phyloP scores from a whole-genome alignment of 805 yeast genomes.

The Zygoascus biomembranicola region DNA sequence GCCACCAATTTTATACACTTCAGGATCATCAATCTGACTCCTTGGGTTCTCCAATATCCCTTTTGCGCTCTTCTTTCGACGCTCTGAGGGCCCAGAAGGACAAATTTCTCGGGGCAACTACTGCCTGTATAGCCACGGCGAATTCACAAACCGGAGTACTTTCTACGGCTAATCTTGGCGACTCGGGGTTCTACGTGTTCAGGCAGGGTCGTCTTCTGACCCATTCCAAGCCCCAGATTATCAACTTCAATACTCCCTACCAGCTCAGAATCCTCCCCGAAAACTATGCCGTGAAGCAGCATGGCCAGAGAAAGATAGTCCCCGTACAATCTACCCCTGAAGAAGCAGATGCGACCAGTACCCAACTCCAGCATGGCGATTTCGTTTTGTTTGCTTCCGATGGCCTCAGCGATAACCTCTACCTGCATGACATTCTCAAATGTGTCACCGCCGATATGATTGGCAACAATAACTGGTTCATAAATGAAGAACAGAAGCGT shows the following conservation, averaged over 20 bases:
- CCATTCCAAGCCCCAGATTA: slow-evolving; percentile 71
- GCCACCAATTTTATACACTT: slow-evolving; percentile 29
- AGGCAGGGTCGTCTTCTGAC: slow-evolving; percentile 52
- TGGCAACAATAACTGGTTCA: slow-evolving; percentile 24
- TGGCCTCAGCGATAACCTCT: slow-evolving; percentile 84
- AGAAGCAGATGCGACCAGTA: slow-evolving; percentile 57
- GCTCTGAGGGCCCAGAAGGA: slow-evolving; percentile 44
- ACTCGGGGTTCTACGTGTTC: slow-evolving; percentile 88
- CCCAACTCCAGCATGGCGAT: slow-evolving; percentile 64
- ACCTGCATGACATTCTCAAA: slow-evolving; percentile 59
- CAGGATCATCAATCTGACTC: slow-evolving; percentile 6
- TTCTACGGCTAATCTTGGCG: slow-evolving; percentile 77
- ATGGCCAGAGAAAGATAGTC: slow-evolving; percentile 27
- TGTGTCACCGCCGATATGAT: slow-evolving; percentile 51
- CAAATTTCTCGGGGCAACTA: slow-evolving; percentile 87
- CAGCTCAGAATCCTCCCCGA: slow-evolving; percentile 82
- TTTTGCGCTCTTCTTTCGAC: slow-evolving; percentile 51
- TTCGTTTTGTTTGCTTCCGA: slow-evolving; percentile 83
- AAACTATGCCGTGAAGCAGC: slow-evolving; percentile 18
- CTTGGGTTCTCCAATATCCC: slow-evolving; percentile 31
- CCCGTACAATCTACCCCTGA: slow-evolving; percentile 66
- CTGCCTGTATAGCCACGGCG: slow-evolving; percentile 76
- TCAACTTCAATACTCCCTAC: slow-evolving; percentile 85
- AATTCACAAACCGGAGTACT: slow-evolving; percentile 42
- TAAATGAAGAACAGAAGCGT: not conserved